A percentile compares a stretch with the other conserved stretches of the same genome.
phyloP scores from a whole-genome alignment of 352 stramenopile species.

The Globisporangium sylvaticum region DNA sequence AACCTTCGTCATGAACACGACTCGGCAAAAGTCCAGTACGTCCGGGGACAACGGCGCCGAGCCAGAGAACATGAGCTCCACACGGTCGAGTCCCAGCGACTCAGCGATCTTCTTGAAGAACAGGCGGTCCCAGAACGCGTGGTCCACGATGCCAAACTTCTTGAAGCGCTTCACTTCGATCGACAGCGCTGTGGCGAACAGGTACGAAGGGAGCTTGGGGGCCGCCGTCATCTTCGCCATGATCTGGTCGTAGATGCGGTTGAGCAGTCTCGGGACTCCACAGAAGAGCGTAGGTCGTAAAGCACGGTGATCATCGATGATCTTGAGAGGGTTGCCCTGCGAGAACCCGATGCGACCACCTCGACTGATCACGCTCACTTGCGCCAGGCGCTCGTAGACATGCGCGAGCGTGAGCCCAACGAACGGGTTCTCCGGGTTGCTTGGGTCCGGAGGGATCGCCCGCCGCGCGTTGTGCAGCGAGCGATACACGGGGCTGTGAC shows the following conservation, averaged over 20 bases:
- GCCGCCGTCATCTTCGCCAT: slow-evolving; percentile 63
- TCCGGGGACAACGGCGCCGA: slow-evolving; percentile 91
- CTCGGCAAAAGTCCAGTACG: slow-evolving; percentile 94
- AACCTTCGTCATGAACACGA: slow-evolving; percentile 84
- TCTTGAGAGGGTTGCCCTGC: slow-evolving; percentile 80
- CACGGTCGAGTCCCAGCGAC: slow-evolving; percentile 81
- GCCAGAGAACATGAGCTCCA: slow-evolving; percentile 91
- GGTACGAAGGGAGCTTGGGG: slow-evolving; percentile 71
- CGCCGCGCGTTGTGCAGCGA: slow-evolving; percentile 22
- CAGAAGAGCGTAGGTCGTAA: slow-evolving; percentile 91
- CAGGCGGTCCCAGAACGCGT: slow-evolving; percentile 91
- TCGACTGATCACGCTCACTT: slow-evolving; percentile 51
- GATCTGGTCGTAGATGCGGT: slow-evolving; percentile 96
- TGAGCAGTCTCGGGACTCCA: slow-evolving; percentile 93
- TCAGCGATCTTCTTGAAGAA: slow-evolving; percentile 93
- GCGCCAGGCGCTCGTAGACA: slow-evolving; percentile 90
- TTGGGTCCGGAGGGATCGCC: slow-evolving; percentile 29
- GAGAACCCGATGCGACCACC: slow-evolving; percentile 92
- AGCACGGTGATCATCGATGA: slow-evolving; percentile 91
- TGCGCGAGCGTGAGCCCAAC: slow-evolving; percentile 83
- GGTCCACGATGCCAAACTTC: slow-evolving; percentile 40
- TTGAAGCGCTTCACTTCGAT: slow-evolving; percentile 58
- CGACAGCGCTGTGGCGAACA: slow-evolving; percentile 79
- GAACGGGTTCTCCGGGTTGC: slow-evolving; percentile 30
- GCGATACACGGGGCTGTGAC: slow-evolving; percentile 44